Conservation (phyloP, 2,329 filamentous ascomycete genomes). For the Magnaporthales sp. region DNA sequence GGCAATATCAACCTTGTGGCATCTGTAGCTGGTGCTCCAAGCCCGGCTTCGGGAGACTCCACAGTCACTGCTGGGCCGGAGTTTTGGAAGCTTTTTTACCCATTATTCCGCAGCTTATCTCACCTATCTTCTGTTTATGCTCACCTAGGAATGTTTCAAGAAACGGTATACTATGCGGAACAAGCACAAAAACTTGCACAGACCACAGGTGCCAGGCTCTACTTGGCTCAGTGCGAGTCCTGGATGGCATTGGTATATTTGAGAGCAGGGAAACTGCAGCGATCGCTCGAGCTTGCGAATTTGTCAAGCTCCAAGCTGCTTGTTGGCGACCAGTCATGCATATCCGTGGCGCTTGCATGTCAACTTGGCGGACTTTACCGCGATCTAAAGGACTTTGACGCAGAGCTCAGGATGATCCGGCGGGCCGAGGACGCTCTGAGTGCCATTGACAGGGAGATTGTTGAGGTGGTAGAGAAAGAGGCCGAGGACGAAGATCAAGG, state of each 20-base stretch:
- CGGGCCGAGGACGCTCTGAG: constrained; percentile 40
- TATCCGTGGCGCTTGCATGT: constrained; percentile 39
- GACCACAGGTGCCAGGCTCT: constrained; percentile 54
- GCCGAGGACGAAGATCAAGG: neutral
- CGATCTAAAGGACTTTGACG: constrained; percentile 34
- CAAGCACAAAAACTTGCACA: constrained; percentile 71
- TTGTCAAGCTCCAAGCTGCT: constrained; percentile 45
- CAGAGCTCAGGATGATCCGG: constrained; percentile 32
- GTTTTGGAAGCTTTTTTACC: constrained; percentile 73
- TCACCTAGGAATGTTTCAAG: constrained; percentile 77
- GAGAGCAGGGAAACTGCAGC: constrained; percentile 48
- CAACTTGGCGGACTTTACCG: constrained; percentile 48
- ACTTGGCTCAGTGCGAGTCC: constrained; percentile 42
- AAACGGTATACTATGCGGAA: constrained; percentile 81
- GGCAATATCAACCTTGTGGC: neutral
- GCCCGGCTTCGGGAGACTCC: neutral
- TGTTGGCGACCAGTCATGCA: constrained; percentile 32
- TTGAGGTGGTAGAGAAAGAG: neutral
- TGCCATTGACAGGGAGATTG: constrained; percentile 15
- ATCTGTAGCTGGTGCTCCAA: neutral
- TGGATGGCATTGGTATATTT: constrained; percentile 48
- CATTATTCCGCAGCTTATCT: constrained; percentile 61
- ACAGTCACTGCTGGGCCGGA: constrained; percentile 31
- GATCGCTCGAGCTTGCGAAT: constrained; percentile 46
- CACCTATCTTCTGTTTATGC: constrained; percentile 73